phyloP scores from a whole-genome alignment of 768 basidiomycete genomes.

The Phlebiopsis flavidoalba region DNA sequence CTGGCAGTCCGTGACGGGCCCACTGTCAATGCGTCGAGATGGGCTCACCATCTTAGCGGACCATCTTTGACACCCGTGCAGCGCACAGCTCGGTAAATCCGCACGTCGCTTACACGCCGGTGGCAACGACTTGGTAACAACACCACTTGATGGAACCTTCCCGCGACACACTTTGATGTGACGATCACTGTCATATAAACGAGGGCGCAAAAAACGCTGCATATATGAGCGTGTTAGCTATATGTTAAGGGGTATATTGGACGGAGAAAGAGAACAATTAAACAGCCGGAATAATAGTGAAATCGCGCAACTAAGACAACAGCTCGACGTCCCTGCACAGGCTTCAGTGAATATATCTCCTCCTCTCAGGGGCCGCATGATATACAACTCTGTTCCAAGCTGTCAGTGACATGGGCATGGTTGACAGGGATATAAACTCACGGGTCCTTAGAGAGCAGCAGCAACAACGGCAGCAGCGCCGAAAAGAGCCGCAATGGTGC shows the following conservation, averaged over 20 bases:
- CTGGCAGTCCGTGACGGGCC: too few relatives aligned
- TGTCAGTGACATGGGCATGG: background rate
- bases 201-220: background rate
- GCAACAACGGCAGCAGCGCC: slow-evolving; percentile 29
- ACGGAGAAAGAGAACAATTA: background rate
- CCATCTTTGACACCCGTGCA: background rate
- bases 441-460: slow-evolving; percentile 18
- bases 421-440: background rate
- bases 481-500: slow-evolving; percentile 26
- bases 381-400: background rate
- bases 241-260: background rate
- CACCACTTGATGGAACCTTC: too few relatives aligned
- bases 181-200: background rate
- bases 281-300: background rate
- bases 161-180: background rate
- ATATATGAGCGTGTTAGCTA: background rate
- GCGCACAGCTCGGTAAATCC: background rate
- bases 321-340: background rate
- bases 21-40: too few relatives aligned
- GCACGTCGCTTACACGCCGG: background rate
- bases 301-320: background rate
- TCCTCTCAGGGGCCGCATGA: background rate
- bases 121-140: too few relatives aligned
- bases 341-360: background rate
- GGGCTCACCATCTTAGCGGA: too few relatives aligned